A percentile compares a stretch with the other conserved stretches of the same genome.
These are phyloP conservation scores for Cladophialophora yegresii DNA, from an alignment of 2,329 filamentous ascomycete species.

Conservation along the genomic window DNA sequence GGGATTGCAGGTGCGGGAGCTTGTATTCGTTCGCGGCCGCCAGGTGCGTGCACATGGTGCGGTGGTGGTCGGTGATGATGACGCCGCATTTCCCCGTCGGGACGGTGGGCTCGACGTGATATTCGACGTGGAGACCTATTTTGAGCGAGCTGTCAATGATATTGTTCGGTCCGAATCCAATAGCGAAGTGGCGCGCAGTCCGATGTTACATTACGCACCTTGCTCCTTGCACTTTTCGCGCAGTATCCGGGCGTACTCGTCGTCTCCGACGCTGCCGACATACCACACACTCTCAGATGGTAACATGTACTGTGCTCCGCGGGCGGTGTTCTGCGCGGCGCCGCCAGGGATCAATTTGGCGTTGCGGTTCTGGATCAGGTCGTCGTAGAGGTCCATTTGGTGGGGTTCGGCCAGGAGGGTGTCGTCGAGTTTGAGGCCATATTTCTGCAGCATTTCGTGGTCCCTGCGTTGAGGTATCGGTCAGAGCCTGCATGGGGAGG, in stretches of 20 bases:
- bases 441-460: slow-evolving; percentile 84
- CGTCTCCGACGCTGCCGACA: slow-evolving; percentile 89
- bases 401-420: slow-evolving; percentile 74
- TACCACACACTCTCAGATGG: slow-evolving; percentile 86
- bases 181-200: background rate
- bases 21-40: slow-evolving; percentile 97
- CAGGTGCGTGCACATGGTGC: slow-evolving; percentile 91
- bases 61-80: slow-evolving; percentile 94
- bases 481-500: background rate
- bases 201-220: slow-evolving; percentile 60
- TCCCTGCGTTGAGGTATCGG: slow-evolving; percentile 56
- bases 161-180: background rate
- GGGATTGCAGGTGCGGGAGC: slow-evolving; percentile 85
- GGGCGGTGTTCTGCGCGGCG: slow-evolving; percentile 95
- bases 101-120: slow-evolving; percentile 80
- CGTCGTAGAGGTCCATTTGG: slow-evolving; percentile 86
- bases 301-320: slow-evolving; percentile 91
- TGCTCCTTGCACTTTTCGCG: slow-evolving; percentile 81
- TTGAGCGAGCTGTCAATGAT: background rate
- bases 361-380: slow-evolving; percentile 86
- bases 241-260: slow-evolving; percentile 92
- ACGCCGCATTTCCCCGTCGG: slow-evolving; percentile 94
- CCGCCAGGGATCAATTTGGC: slow-evolving; percentile 95
- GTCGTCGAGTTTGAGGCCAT: slow-evolving; percentile 91
- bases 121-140: slow-evolving; percentile 69